These are phyloP conservation scores for Cubamyces lactineus DNA, from an alignment of 768 basidiomycete species.

Conservation along the genomic window DNA sequence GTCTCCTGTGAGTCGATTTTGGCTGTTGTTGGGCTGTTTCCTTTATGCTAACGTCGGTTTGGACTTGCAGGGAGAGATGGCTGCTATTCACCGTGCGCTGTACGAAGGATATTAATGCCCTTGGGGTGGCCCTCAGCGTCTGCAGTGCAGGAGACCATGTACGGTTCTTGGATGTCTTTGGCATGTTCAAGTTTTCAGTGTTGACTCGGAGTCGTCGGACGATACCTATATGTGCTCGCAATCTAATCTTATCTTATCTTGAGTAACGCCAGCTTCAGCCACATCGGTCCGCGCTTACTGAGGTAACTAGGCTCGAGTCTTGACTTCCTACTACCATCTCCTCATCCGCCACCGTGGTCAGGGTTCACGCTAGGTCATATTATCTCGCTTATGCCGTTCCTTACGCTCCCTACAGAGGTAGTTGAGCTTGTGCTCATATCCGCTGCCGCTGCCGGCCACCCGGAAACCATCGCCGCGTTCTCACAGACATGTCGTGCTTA, in stretches of 20 bases:
- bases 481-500: constrained; percentile 39
- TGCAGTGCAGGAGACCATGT: not conserved
- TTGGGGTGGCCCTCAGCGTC: no score
- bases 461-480: constrained; percentile 35
- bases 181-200: no score
- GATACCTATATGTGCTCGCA: no score
- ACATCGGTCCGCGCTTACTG: not conserved
- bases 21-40: not conserved
- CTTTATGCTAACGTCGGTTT: not conserved
- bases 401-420: constrained; percentile 38
- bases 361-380: no score
- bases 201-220: no score
- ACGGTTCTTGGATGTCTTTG: no score
- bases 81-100: not conserved
- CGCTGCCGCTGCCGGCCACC: constrained; percentile 30
- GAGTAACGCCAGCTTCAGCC: not conserved
- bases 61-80: not conserved
- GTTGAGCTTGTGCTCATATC: constrained; percentile 39
- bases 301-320: not conserved
- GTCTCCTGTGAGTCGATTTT: constrained; percentile 12
- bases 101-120: not conserved
- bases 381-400: constrained; percentile 10
- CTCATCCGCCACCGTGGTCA: not conserved
- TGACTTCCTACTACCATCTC: not conserved
- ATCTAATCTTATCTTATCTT: constrained; percentile 6